phyloP scores from a whole-genome alignment of 2,329 filamentous ascomycete species.

The Colletotrichum gigasporum region DNA sequence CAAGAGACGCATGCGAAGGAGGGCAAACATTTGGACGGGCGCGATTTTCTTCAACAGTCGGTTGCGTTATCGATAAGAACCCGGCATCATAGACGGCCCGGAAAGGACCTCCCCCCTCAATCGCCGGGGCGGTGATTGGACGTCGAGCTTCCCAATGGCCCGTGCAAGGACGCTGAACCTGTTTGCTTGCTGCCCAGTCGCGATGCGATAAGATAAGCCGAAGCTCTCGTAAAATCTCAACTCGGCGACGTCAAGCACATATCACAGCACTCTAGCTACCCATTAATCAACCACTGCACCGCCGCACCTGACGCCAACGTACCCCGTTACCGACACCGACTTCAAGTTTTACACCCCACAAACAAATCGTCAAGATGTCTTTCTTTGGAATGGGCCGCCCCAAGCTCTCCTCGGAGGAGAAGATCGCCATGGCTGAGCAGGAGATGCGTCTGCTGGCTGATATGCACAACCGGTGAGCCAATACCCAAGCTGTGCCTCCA shows the following conservation, averaged over 20 bases:
- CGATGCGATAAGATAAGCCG: constrained; percentile 29
- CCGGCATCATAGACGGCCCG: constrained; percentile 21
- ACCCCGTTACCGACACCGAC: neutral
- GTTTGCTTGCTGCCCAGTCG: neutral
- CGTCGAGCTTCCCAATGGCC: neutral
- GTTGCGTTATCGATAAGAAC: constrained; percentile 28
- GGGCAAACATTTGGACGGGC: constrained; percentile 1
- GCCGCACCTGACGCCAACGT: neutral
- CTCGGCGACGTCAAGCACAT: constrained; percentile 21
- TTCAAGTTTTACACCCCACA: neutral
- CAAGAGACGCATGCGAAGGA: neutral
- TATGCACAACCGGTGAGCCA: constrained; percentile 97
- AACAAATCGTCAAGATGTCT: constrained; percentile 47
- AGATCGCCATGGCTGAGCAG: constrained; percentile 94
- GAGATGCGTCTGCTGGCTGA: constrained; percentile 98
- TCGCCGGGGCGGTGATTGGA: neutral
- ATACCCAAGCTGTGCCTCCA: too few relatives aligned
- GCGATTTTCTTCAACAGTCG: constrained; percentile 3
- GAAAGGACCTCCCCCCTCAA: neutral
- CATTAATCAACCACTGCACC: constrained; percentile 1
- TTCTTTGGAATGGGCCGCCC: constrained; percentile 66
- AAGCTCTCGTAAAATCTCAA: constrained; percentile 33
- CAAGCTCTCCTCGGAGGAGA: constrained; percentile 94
- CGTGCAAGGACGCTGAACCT: neutral
- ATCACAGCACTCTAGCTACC: constrained; percentile 1